Evolutionary conservation across 257 asterid genomes (phyloP).

Genomic region (Solanum medicagineum): DNA sequence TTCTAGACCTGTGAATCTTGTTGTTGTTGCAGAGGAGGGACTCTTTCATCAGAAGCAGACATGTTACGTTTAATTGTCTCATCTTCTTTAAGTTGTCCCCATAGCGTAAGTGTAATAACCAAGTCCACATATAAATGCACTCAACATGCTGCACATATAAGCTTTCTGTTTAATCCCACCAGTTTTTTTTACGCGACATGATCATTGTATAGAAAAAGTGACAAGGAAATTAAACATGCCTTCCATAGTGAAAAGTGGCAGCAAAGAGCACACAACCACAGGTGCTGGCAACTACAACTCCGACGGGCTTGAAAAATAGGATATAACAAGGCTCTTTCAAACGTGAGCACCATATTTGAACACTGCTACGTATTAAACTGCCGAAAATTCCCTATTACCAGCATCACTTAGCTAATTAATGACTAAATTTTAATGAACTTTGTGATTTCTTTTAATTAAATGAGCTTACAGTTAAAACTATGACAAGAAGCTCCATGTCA

Average conservation of each 20-base stretch:
- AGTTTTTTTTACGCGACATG: too few species aligned
- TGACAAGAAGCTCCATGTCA: conserved; percentile 38
- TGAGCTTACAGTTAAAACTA: conserved; percentile 47
- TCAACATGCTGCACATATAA: conserved; percentile 42
- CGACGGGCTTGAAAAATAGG: conserved; percentile 65
- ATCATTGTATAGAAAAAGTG: not conserved
- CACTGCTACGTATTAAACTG: conserved; percentile 41
- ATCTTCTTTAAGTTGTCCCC: conserved; percentile 40
- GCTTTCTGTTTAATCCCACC: not conserved
- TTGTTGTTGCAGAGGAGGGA: conserved; percentile 26
- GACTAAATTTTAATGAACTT: not conserved
- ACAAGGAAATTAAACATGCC: conserved; percentile 6
- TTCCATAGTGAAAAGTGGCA: conserved; percentile 60
- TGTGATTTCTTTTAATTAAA: not conserved
- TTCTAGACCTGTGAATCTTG: conserved; percentile 22
- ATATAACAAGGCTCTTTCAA: conserved; percentile 47
- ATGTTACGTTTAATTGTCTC: not conserved
- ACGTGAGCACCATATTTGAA: conserved; percentile 53
- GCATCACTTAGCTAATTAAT: not conserved
- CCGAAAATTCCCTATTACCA: conserved; percentile 40
- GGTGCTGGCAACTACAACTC: conserved; percentile 60
- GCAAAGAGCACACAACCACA: conserved; percentile 52
- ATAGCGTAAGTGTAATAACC: conserved; percentile 46
- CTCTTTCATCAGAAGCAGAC: conserved; percentile 14
- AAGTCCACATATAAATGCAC: conserved; percentile 51